Evolutionary conservation across 805 yeast species (phyloP), one percentile per base, ranked within the genome.

Genomic region (Cephaloascus fragrans): DNA sequence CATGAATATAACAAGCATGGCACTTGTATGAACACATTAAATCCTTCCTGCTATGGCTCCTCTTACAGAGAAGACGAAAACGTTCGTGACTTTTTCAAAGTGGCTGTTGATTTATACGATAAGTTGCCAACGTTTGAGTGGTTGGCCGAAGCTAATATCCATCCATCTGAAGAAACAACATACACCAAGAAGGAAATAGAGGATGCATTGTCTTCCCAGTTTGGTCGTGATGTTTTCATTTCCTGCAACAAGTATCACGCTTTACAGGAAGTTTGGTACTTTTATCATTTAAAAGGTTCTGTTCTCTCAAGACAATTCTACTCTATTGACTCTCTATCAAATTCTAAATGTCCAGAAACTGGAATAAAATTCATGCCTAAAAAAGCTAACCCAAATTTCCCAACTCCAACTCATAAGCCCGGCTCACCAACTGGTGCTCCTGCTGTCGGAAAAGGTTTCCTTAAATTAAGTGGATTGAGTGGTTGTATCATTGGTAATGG

Each of bases 1-100:
- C 96, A 89, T 59, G 97, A 89, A 59, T 89, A 75, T 69, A 88
- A 89, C 64, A 89, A 89, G 56, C 97, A 89, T 55, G 97, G 89
- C 18, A 87, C 96, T 8, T 89, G 97, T 61, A 79, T 88, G 71
- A 75, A 80, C 36, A 87, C 96, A 1, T 64, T 89, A 35, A 75
- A 71, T 40, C 84, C 93, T 3, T 48, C 57, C 3, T 89, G 97
- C 57, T 88, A 87, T 57, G 61, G 60, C 4, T 49, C 58, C 43
- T 47, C 45, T 17, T 56, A 54, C 41, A 48, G 52, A 18, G 39
- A 54, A 14, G 48, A 58, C 42, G 62, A 59, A 40, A 68, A 69
- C 37, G 88, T 84, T 20, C 78, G 75, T 41, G 94, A 87, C 55
- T 87, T 77, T 59, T 84, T 67, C 58, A 69, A 71, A 37, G 69